Percentiles rank a stretch among this genome's conserved stretches.
phyloP scores from a whole-genome alignment of 1,284 basidiomycete genomes.

The Microbotryomycetes sp. region DNA sequence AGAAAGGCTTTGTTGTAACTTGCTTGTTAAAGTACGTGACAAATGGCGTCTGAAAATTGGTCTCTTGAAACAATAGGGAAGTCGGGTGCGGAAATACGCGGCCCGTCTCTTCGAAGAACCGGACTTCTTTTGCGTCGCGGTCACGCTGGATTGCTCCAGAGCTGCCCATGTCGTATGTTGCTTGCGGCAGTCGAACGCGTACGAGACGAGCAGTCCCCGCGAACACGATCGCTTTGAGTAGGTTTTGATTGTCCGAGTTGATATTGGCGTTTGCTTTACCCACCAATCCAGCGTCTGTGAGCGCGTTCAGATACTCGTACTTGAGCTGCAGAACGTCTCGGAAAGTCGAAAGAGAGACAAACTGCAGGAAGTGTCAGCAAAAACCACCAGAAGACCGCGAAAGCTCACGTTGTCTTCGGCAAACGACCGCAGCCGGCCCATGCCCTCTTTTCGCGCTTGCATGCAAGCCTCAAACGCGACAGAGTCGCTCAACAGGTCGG shows the following conservation, averaged over 20 bases:
- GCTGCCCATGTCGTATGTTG: conserved; percentile 73
- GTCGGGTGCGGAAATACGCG: conserved; percentile 77
- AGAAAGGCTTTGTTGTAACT: conserved; percentile 73
- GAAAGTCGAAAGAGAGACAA: conserved; percentile 65
- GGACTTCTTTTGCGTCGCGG: conserved; percentile 71
- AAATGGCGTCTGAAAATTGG: conserved; percentile 65
- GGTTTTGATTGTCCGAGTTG: conserved; percentile 53
- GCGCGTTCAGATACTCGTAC: conserved; percentile 64
- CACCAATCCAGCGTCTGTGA: conserved; percentile 64
- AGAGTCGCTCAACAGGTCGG: conserved; percentile 77
- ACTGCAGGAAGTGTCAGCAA: conserved; percentile 45
- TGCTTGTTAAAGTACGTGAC: conserved; percentile 76
- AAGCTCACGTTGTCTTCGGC: conserved; percentile 59
- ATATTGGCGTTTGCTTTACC: conserved; percentile 9
- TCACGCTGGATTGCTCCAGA: conserved; percentile 72
- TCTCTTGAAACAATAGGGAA: conserved; percentile 69
- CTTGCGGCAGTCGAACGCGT: conserved; percentile 63
- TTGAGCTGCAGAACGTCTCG: conserved; percentile 76
- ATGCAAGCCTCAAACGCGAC: conserved; percentile 66
- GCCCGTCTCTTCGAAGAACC: conserved; percentile 58
- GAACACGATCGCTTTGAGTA: conserved; percentile 71
- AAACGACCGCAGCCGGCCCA: conserved; percentile 53
- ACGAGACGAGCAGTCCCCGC: conserved; percentile 49
- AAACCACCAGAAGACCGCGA: not conserved
- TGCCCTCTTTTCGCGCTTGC: conserved; percentile 50